Base-by-base conservation (phyloP, 2,329 filamentous ascomycete species). In the Blumeriella jaapii region DNA sequence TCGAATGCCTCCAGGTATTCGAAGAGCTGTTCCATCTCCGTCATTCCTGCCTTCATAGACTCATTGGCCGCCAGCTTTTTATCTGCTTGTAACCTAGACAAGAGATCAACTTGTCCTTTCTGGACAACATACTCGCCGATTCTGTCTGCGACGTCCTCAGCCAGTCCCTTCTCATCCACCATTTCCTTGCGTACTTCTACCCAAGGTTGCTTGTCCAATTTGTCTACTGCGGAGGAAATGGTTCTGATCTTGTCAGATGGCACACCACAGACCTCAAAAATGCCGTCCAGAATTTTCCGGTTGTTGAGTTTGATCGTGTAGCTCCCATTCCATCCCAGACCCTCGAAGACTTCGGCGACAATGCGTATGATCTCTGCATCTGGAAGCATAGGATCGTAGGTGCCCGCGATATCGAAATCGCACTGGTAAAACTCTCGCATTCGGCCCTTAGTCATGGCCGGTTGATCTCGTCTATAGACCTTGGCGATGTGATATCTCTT, bases 361-460 rank as follows among this genome's bases (percentile, higher is more conserved):
- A 95, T 86, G 39, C 81, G 72, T 50, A 96, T 63, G 40, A 94
- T 80, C 62, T 95, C 87, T 23, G 86, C 82, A 55, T 95, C 89
- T 38, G 87, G 84, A 16, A 94, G 71, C 86, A 95, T 94, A 35
- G 83, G 62, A 56, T 94, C 89, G 63, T 85, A 93, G 26, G 64
- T 67, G 42, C 87, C 86, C 9, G 87, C 87, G 61, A 95, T 89
- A 57, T 95, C 87, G 55, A 95, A 93, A 62, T 96, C 89, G 64
- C 87, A 95, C 61, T 95, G 87, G 64, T 93, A 94, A 61, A 94
- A 94, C 61, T 95, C 89, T 54, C 89, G 74, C 81, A 94, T 91
- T 35, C 87, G 76, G 33, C 87, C 89, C 58, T 93, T 91, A 43
- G 80, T 83, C 63, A 95, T 84, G 42, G 85, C 82, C 15, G 82